These are phyloP conservation scores for Dictyophora rubrovolvata DNA, from an alignment of 768 basidiomycete genomes.

Conservation along the genomic window DNA sequence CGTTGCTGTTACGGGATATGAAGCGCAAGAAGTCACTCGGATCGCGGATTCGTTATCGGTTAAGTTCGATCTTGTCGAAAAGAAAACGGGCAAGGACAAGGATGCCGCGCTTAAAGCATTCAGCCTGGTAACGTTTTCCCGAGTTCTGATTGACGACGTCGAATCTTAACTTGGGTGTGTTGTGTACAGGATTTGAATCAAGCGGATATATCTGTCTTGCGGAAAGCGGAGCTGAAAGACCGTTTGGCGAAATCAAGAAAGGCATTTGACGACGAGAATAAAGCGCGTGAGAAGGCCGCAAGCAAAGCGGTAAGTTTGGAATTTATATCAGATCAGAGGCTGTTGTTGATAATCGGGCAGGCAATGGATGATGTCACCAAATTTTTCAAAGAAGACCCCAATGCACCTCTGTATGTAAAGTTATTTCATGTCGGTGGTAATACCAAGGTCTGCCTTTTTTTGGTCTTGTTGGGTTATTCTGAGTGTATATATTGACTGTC, in stretches of 20 bases:
- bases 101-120: constrained; percentile 81
- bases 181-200: constrained; percentile 72
- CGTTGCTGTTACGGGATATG: constrained; percentile 88
- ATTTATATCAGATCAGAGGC: neutral
- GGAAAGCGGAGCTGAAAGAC: constrained; percentile 73
- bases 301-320: constrained; percentile 57
- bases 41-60: constrained; percentile 52
- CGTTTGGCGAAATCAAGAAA: constrained; percentile 63
- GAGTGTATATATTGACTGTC: neutral
- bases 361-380: constrained; percentile 57
- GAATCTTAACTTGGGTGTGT: neutral
- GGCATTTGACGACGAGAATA: constrained; percentile 73
- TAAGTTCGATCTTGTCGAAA: constrained; percentile 52
- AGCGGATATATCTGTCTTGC: constrained; percentile 78
- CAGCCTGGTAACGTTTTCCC: constrained; percentile 57
- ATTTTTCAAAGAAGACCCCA: constrained; percentile 71
- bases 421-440: constrained; percentile 73
- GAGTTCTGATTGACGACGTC: too few relatives aligned
- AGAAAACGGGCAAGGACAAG: constrained; percentile 63
- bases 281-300: constrained; percentile 66
- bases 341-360: constrained; percentile 26
- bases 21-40: constrained; percentile 75
- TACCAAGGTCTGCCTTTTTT: constrained; percentile 51
- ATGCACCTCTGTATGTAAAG: constrained; percentile 60
- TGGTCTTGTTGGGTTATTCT: neutral